Conservation (phyloP, 2,329 filamentous ascomycete genomes). For the Nannizzia gypsea region DNA sequence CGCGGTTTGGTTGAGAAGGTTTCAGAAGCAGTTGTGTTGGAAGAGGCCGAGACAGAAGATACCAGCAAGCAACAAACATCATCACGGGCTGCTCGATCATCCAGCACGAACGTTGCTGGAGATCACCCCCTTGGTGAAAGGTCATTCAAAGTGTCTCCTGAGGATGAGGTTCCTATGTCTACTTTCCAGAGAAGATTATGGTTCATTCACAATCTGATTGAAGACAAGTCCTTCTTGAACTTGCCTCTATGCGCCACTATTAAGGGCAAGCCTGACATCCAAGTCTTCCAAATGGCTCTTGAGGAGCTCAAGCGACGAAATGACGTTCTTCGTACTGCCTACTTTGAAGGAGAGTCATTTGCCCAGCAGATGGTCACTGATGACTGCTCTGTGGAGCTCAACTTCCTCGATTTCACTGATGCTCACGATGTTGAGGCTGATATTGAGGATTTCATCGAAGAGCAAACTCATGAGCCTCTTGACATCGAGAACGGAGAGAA, state of each 20-base stretch:
- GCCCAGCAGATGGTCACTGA: conserved; percentile 16
- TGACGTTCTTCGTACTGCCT: conserved; percentile 16
- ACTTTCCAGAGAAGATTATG: conserved; percentile 18
- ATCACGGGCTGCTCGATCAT: not conserved
- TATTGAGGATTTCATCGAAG: conserved; percentile 12
- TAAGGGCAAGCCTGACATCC: conserved; percentile 12
- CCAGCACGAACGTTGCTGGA: not conserved
- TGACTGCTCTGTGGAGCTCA: conserved; percentile 12
- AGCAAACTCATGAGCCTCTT: conserved; percentile 6
- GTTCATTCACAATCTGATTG: conserved; percentile 18
- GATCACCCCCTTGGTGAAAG: conserved; percentile 8
- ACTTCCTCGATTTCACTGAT: conserved; percentile 15
- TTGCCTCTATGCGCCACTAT: conserved; percentile 14
- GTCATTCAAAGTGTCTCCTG: conserved; percentile 11
- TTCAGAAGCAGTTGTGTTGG: conserved; percentile 1
- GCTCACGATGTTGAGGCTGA: conserved; percentile 11
- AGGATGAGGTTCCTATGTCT: conserved; percentile 17
- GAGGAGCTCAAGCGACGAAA: conserved; percentile 15
- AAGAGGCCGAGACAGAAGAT: conserved; percentile 3
- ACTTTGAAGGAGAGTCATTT: conserved; percentile 18
- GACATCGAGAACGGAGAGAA: conserved; percentile 18
- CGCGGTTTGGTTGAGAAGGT: conserved; percentile 16
- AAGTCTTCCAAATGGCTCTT: conserved; percentile 12
- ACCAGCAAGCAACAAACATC: conserved; percentile 1
- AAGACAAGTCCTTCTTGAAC: conserved; percentile 17